Base-by-base conservation (phyloP, 164 flowering plant genomes). In the Liriodendron chinense region DNA sequence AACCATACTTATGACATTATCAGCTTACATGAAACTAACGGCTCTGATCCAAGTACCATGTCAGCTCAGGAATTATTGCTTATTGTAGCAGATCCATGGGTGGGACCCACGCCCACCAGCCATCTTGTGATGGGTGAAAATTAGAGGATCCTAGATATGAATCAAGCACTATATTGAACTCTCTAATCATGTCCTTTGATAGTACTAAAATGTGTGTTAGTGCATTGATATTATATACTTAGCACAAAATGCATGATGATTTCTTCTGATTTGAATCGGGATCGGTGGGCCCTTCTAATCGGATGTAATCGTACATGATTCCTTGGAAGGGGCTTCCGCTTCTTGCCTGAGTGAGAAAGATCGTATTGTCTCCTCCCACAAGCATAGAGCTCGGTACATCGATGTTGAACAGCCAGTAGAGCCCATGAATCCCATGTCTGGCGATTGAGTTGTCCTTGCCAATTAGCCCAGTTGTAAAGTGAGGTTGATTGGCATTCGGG, bases 361-460 rank as follows among this genome's bases (percentile, higher is more conserved):
- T 86, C 43, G 85, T 86, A 65, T 91, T 92, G 7, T 87, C 84
- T 47, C 91, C 94, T 56, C 74, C 76, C 6, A 76, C 72, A 12
- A 92, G 86, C 76, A n/a, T 23, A 9, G 73, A 23, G 0, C 87
- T 80, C 0, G 74, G 79, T 0, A 92, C 78, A 9, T 83, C 85
- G 0, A 89, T 75, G 62, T 56, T 85, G 77, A 66, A 91, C 1
- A 91, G 77, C 86, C 93, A 80, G 74, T 89, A 87, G 34, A 28
- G 34, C 34, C 34, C 97, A 77, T 91, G 97, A 53, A 89, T 91
- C 18, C 97, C 94, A 79, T 91, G 97, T 47, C 95, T 83, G 1
- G 91, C 88, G 5, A 91, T 88, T 1, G 95, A 24, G 72, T 92
- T 92, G 82, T 92, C 95, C 47, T 79, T 82, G n/a, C 97, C 95